A percentile compares a stretch with the other conserved stretches of the same genome.
Conservation (phyloP, 108 stramenopile species). For the Cyclotella atomus region DNA sequence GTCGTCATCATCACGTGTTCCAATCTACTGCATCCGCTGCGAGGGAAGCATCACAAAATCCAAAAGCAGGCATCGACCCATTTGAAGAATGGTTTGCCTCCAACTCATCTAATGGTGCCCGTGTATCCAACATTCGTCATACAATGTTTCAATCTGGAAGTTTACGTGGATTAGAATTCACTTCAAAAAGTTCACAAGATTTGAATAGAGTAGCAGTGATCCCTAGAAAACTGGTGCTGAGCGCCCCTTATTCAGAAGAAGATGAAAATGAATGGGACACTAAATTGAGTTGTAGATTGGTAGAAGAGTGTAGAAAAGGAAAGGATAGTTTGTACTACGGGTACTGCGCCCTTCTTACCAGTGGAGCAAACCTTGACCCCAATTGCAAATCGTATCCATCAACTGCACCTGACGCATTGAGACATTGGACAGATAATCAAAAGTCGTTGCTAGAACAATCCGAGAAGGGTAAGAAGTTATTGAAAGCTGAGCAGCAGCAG, state of each 20-base stretch:
- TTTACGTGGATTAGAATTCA: conserved; percentile 58
- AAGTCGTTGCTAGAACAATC: conserved; percentile 37
- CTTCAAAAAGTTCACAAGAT: conserved; percentile 24
- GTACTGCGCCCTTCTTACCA: conserved; percentile 45
- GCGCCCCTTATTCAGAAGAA: conserved; percentile 58
- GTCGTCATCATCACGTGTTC: neutral
- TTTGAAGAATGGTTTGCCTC: conserved; percentile 72
- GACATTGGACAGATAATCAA: conserved; percentile 76
- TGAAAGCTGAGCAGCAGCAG: conserved; percentile 55
- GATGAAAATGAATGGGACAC: conserved; percentile 62
- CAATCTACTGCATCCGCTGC: neutral
- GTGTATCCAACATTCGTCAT: conserved; percentile 45
- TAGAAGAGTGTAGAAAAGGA: conserved; percentile 66
- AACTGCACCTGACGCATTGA: conserved; percentile 72
- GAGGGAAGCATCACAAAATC: conserved; percentile 31
- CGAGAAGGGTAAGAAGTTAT: conserved; percentile 53
- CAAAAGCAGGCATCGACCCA: conserved; percentile 48
- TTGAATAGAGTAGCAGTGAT: conserved; percentile 46
- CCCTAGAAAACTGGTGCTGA: conserved; percentile 44
- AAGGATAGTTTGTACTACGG: conserved; percentile 54
- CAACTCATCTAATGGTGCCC: conserved; percentile 22
- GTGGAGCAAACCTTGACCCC: conserved; percentile 25
- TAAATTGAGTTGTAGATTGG: conserved; percentile 58
- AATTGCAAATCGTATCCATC: conserved; percentile 43
- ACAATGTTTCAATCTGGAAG: conserved; percentile 43